phyloP scores from a whole-genome alignment of 257 asterid species.

The Nicotiana knightiana region DNA sequence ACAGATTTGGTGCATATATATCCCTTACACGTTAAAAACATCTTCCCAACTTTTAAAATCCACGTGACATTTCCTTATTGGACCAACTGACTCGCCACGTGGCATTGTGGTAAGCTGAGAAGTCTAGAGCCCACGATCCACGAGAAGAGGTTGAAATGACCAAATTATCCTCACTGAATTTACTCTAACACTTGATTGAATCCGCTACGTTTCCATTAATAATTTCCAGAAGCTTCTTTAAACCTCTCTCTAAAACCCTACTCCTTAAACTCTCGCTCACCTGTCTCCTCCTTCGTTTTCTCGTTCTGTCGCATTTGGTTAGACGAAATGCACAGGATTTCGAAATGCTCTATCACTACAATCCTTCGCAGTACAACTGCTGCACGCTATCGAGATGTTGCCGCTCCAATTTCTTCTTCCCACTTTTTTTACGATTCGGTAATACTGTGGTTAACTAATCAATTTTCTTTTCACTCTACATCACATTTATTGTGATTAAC shows the following conservation, averaged over 20 bases:
- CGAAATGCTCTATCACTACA: conserved; percentile 58
- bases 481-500: background rate
- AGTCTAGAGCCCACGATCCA: too few species aligned
- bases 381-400: conserved; percentile 33
- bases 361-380: conserved; percentile 35
- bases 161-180: too few species aligned
- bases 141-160: too few species aligned
- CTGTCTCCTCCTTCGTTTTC: background rate
- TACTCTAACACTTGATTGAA: too few species aligned
- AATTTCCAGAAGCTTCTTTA: conserved; percentile 42
- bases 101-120: too few species aligned
- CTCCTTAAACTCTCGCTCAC: background rate
- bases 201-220: background rate
- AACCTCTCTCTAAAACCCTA: conserved; percentile 49
- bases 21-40: too few species aligned
- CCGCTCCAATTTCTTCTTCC: conserved; percentile 42
- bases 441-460: background rate
- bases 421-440: conserved; percentile 29
- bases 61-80: too few species aligned
- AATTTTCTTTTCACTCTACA: too few species aligned
- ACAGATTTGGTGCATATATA: too few species aligned
- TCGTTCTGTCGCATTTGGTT: background rate
- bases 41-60: too few species aligned
- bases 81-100: too few species aligned
- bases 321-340: conserved; percentile 47